These are phyloP conservation scores for Trichoderma sp. DNA, from an alignment of 2,329 filamentous ascomycete species.

Conservation along the genomic window DNA sequence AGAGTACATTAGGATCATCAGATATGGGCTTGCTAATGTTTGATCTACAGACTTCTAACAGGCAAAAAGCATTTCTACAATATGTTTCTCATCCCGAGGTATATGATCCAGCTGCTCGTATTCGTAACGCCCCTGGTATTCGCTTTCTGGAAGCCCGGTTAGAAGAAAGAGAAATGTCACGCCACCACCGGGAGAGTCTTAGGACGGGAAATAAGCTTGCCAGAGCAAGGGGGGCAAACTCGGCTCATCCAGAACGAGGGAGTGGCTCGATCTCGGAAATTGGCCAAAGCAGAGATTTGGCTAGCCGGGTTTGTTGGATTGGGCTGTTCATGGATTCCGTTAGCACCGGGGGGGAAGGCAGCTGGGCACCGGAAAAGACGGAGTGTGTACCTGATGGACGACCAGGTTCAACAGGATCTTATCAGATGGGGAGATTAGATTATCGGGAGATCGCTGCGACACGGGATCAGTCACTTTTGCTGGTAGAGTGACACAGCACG, in stretches of 20 bases:
- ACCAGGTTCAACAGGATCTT: not conserved
- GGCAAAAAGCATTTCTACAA: not conserved
- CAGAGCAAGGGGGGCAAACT: not conserved
- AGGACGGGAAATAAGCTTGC: not conserved
- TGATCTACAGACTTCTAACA: not conserved
- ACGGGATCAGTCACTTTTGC: not conserved
- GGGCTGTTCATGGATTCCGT: not conserved
- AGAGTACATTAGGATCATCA: not conserved
- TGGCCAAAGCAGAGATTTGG: not conserved
- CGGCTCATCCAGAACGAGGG: not conserved
- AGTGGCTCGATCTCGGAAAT: constrained; percentile 5
- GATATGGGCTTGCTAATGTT: not conserved
- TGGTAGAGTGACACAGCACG: not conserved
- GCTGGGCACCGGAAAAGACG: not conserved
- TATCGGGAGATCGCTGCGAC: not conserved
- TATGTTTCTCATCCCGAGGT: not conserved
- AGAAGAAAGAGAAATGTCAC: not conserved
- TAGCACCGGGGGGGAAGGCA: not conserved
- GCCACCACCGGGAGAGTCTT: not conserved
- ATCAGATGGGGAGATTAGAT: constrained; percentile 18
- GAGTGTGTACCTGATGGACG: not conserved
- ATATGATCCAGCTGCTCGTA: not conserved
- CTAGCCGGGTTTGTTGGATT: constrained; percentile 4
- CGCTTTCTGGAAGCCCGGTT: not conserved
- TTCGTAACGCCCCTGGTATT: not conserved